Conservation (phyloP, 208 protist species). For the Herpetomonas samuelpessoai region DNA sequence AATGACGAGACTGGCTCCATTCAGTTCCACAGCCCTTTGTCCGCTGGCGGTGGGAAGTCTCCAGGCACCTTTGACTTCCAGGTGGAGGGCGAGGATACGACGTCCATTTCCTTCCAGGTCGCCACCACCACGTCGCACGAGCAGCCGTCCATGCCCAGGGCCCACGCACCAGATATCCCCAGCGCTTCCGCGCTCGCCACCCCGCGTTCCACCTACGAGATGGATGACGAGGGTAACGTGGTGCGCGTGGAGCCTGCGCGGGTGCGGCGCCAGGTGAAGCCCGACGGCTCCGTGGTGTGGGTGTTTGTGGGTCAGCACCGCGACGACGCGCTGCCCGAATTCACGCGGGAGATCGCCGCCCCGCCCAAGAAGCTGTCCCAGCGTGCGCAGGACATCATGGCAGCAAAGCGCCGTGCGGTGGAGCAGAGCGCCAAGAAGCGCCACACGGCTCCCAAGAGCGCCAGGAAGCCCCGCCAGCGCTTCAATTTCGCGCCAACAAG, state of each 20-base stretch:
- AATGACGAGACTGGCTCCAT: not conserved
- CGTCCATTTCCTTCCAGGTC: constrained; percentile 36
- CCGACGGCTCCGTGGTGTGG: constrained; percentile 58
- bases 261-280: constrained; percentile 33
- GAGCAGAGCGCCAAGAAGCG: constrained; percentile 37
- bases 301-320: constrained; percentile 40
- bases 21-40: constrained; percentile 7
- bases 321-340: constrained; percentile 14
- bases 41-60: constrained; percentile 1
- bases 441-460: constrained; percentile 20
- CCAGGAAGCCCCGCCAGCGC: constrained; percentile 13
- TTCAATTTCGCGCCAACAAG: constrained; percentile 20
- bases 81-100: constrained; percentile 14
- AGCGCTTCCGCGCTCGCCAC: constrained; percentile 40
- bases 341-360: constrained; percentile 37
- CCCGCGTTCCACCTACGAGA: constrained; percentile 25
- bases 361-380: constrained; percentile 59
- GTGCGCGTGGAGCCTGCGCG: constrained; percentile 27
- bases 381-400: constrained; percentile 61
- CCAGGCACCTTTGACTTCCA: constrained; percentile 21
- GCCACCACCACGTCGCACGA: constrained; percentile 11
- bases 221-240: constrained; percentile 34
- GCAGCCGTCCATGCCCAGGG: not conserved
- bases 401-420: constrained; percentile 28
- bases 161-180: constrained; percentile 29